Evolutionary conservation across 225 moss, liverwort and hornwort species (phyloP), one percentile per base, ranked within the genome.

Genomic region (Takakia lepidozioides): DNA sequence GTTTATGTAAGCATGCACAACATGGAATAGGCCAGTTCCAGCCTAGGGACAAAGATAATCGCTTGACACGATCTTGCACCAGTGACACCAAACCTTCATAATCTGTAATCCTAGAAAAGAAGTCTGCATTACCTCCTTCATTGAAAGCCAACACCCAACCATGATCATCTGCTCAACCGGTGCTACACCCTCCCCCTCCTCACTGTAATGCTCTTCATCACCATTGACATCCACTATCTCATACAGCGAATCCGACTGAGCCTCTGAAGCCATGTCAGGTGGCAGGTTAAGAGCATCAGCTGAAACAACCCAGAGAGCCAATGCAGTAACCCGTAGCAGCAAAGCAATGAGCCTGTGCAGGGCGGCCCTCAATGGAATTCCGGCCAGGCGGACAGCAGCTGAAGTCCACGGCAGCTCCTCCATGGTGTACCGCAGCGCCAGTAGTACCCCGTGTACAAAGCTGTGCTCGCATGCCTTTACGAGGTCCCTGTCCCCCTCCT

Each of bases 111-210:
- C n/a, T n/a, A n/a, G n/a, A n/a, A n/a, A n/a, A n/a, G n/a, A n/a
- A 6, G 16, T 7, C 16, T 1, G 22, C 13, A 10, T 53, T 75
- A 88, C 93, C 98, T 98, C 98, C 60, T 98, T 98, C 73, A 91
- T 90, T 17, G 98, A 98, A 21, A 98, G 83, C 98, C 98, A 98
- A 62, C 98, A 98, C 17, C 98, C 98, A 55, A 98, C 98, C 98
- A 98, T 98, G 23, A 98, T 87, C 71, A 85, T 85, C 58, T 98
- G 98, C 78, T 98, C 98, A 43, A 76, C 78, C 52, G 98, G 91
- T 41, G 98, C 91, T 41, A 87, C 82, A 37, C 69, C 77, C 34
- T 79, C 90, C 47, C 62, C 86, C 56, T 61, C 49, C 38, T 72
- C 83, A 41, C 74, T 69, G 11, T 65, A 80, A 28, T 71, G 64